Evolutionary conservation across 2,329 filamentous ascomycete genomes (phyloP).

Genomic region (Aspergillus sp.): DNA sequence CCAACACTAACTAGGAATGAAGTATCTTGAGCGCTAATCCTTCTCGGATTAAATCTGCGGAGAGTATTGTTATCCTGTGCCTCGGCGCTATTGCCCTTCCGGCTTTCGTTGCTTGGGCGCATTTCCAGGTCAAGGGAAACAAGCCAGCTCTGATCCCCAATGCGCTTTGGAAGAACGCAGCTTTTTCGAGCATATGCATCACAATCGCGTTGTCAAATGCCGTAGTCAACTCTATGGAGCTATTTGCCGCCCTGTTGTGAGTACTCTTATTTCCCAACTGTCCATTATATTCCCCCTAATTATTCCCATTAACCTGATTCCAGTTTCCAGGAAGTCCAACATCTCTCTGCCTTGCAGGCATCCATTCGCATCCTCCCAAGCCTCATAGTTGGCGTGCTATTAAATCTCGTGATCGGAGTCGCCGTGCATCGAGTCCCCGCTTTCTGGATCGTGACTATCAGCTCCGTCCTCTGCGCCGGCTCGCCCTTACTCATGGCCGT

Average conservation of each 20-base stretch:
- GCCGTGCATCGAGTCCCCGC: conserved; percentile 38
- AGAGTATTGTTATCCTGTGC: conserved; percentile 36
- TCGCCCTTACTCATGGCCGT: conserved; percentile 51
- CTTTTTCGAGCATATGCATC: conserved; percentile 45
- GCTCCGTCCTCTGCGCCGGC: conserved; percentile 37
- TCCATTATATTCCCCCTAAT: background rate
- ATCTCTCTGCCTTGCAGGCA: conserved; percentile 38
- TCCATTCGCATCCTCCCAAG: conserved; percentile 42
- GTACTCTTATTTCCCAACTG: conserved; percentile 10
- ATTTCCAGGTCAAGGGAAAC: conserved; percentile 16
- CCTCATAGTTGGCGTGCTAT: conserved; percentile 35
- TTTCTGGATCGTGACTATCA: conserved; percentile 32
- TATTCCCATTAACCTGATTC: conserved; percentile 4
- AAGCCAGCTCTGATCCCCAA: conserved; percentile 28
- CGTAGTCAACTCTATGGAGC: conserved; percentile 41
- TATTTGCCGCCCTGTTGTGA: conserved; percentile 44
- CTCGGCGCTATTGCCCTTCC: conserved; percentile 18
- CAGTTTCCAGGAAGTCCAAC: conserved; percentile 47
- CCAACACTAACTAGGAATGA: background rate
- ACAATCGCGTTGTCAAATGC: conserved; percentile 42
- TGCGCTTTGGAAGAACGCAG: conserved; percentile 23
- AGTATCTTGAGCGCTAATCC: conserved; percentile 17
- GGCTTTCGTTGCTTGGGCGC: conserved; percentile 18
- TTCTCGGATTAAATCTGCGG: conserved; percentile 34
- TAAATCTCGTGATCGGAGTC: conserved; percentile 42